These are phyloP conservation scores for Populus deltoides DNA, from an alignment of 345 rosid species.

Conservation along the genomic window DNA sequence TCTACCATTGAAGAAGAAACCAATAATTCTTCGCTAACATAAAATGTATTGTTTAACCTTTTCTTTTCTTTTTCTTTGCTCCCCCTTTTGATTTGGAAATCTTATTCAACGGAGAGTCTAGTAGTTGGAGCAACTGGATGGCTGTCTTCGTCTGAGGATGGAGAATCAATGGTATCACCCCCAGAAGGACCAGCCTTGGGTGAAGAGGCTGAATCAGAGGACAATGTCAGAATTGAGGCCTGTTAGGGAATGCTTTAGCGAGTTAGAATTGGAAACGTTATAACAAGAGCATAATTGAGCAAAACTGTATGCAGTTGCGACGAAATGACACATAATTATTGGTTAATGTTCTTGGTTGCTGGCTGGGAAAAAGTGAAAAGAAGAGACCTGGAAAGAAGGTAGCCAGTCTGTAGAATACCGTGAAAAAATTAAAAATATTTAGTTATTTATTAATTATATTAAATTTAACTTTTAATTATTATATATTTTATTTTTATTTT, in stretches of 20 bases:
- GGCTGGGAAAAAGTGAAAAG: background rate
- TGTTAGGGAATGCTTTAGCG: slow-evolving; percentile 22
- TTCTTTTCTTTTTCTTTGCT: slow-evolving; percentile 35
- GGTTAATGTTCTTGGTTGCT: background rate
- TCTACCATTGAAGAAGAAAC: background rate
- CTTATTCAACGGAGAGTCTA: slow-evolving; percentile 19
- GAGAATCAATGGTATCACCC: slow-evolving; percentile 31
- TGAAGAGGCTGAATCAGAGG: slow-evolving; percentile 58
- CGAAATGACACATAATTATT: background rate
- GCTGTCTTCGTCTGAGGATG: slow-evolving; percentile 20
- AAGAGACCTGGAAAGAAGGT: slow-evolving; percentile 56
- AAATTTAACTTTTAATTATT: too few species aligned
- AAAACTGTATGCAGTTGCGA: too few species aligned
- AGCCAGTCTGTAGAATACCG: slow-evolving; percentile 74
- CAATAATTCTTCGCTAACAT: background rate
- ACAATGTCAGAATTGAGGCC: slow-evolving; percentile 57
- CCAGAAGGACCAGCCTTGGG: slow-evolving; percentile 35
- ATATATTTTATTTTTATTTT: too few species aligned
- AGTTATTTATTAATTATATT: too few species aligned
- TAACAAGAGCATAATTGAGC: background rate
- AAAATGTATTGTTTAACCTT: slow-evolving; percentile 28
- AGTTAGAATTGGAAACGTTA: background rate
- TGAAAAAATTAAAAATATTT: too few species aligned
- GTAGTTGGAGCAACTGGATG: slow-evolving; percentile 22
- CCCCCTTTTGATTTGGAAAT: slow-evolving; percentile 27